Evolutionary conservation across 75 land plant species (phyloP).

Genomic region (Pseudotsuga menziesii): DNA sequence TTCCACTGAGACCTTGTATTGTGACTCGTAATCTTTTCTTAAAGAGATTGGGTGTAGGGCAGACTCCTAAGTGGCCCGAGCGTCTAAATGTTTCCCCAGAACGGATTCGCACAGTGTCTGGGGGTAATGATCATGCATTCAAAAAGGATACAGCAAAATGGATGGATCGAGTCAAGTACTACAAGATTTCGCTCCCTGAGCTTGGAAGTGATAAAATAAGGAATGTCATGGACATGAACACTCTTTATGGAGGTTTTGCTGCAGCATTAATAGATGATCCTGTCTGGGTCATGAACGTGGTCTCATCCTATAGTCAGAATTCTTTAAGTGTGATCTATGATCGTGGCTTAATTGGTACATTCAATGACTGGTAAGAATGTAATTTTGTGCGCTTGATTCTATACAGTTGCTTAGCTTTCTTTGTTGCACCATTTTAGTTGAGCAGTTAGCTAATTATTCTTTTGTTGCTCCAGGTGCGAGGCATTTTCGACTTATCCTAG

Average conservation of each 20-base stretch:
- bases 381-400: background rate
- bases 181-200: conserved; percentile 34
- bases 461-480: conserved; percentile 39
- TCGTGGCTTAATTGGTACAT: conserved; percentile 37
- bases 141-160: conserved; percentile 30
- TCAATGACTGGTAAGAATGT: conserved; percentile 33
- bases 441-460: background rate
- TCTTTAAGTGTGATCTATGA: conserved; percentile 24
- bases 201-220: conserved; percentile 23
- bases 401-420: background rate
- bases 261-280: conserved; percentile 31
- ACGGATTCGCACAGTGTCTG: conserved; percentile 16
- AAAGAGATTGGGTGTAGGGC: conserved; percentile 36
- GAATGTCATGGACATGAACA: conserved; percentile 46
- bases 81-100: conserved; percentile 28
- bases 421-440: background rate
- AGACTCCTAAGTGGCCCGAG: conserved; percentile 38
- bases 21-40: conserved; percentile 16
- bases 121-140: conserved; percentile 17
- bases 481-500: conserved; percentile 58
- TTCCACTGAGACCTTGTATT: conserved; percentile 49
- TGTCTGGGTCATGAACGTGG: conserved; percentile 46
- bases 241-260: conserved; percentile 33
- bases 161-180: conserved; percentile 28
- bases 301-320: conserved; percentile 24